phyloP scores from a whole-genome alignment of 176 grass and related monocot genomes.

The Olyra latifolia region DNA sequence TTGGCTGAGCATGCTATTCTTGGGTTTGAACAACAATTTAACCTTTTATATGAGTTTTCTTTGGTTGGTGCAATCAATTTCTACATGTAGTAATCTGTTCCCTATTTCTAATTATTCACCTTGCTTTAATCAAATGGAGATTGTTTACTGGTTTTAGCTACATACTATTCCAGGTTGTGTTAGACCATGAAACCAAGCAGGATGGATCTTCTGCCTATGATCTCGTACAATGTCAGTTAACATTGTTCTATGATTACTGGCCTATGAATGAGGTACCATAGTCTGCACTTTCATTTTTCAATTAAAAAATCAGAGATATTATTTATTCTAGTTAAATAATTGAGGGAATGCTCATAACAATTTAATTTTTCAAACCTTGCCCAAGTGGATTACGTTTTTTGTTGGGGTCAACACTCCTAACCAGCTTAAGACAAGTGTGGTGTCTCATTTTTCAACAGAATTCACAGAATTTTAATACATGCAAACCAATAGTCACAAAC shows the following conservation, averaged over 20 bases:
- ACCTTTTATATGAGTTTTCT: neutral
- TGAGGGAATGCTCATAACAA: neutral
- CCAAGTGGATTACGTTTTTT: neutral
- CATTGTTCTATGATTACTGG: conserved; percentile 87
- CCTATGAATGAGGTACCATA: conserved; percentile 79
- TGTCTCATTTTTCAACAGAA: neutral
- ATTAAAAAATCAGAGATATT: neutral
- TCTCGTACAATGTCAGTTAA: conserved; percentile 71
- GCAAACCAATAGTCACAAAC: neutral
- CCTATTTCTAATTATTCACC: neutral
- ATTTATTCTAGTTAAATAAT: neutral
- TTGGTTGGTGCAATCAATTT: neutral
- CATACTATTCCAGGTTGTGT: conserved; percentile 49
- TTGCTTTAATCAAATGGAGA: conserved; percentile 1
- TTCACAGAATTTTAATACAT: neutral
- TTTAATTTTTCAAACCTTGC: neutral
- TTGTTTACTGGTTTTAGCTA: conserved; percentile 24
- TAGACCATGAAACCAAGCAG: conserved; percentile 45
- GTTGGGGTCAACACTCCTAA: neutral
- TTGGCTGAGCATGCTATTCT: neutral
- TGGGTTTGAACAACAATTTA: neutral
- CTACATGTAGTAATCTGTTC: neutral
- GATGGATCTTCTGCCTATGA: conserved; percentile 57
- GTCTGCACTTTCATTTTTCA: neutral
- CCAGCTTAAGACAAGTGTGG: neutral